Conservation (phyloP, 495 filamentous ascomycete genomes). For the Talaromyces trachyspermus region DNA sequence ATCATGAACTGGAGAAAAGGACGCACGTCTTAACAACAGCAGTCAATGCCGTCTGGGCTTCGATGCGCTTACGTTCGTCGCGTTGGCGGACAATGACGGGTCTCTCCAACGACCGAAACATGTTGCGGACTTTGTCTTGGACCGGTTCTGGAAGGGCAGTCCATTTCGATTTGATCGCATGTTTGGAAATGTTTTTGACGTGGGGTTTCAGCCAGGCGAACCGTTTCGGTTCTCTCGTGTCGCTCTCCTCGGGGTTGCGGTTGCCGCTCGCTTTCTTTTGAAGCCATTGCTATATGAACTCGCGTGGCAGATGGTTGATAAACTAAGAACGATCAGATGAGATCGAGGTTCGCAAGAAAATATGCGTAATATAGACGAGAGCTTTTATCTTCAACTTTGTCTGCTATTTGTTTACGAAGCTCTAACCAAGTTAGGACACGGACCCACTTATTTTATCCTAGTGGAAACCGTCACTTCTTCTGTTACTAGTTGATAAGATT, state of each 20-base stretch:
- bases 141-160: conserved; percentile 42
- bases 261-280: conserved; percentile 37
- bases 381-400: no score
- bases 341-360: no score
- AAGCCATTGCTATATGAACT: background rate
- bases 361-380: no score
- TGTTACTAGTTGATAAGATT: no score
- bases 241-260: conserved; percentile 17
- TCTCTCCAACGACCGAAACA: conserved; percentile 47
- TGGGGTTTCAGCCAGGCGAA: conserved; percentile 42
- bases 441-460: no score
- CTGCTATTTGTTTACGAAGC: no score
- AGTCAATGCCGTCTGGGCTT: conserved; percentile 47
- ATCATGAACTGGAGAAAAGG: conserved; percentile 10
- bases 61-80: conserved; percentile 48
- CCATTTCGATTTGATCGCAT: conserved; percentile 54
- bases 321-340: no score
- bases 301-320: no score
- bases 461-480: no score
- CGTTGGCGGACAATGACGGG: conserved; percentile 47
- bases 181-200: conserved; percentile 46
- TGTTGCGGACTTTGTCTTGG: conserved; percentile 43
- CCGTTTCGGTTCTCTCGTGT: conserved; percentile 15
- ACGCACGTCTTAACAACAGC: conserved; percentile 41
- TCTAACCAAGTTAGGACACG: no score